phyloP scores from a whole-genome alignment of 2,329 filamentous ascomycete genomes.

The Talaromyces funiculosus region DNA sequence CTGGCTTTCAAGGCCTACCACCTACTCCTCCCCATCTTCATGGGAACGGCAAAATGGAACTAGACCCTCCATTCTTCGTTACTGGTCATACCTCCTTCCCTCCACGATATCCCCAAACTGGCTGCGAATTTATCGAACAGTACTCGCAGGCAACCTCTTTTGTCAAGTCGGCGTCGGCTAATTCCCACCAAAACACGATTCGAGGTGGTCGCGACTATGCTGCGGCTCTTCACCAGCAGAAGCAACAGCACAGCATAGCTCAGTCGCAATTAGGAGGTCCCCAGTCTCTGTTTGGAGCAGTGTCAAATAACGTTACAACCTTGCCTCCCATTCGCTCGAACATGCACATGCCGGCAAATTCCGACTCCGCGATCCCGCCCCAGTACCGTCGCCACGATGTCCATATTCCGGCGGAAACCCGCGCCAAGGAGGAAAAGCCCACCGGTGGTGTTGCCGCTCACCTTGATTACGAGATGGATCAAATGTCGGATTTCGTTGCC shows the following conservation, averaged over 20 bases:
- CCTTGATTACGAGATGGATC: constrained; percentile 93
- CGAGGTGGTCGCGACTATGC: constrained; percentile 31
- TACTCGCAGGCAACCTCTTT: constrained; percentile 42
- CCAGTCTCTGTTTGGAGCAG: constrained; percentile 32
- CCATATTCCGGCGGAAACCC: constrained; percentile 32
- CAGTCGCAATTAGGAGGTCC: constrained; percentile 17
- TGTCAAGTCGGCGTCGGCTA: constrained; percentile 32
- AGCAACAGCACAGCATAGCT: constrained; percentile 18
- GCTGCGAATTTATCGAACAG: constrained; percentile 43
- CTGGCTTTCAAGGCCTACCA: constrained; percentile 37
- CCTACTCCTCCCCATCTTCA: constrained; percentile 39
- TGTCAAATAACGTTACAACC: constrained; percentile 27
- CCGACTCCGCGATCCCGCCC: constrained; percentile 37
- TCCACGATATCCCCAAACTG: constrained; percentile 39
- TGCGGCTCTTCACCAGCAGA: constrained; percentile 14
- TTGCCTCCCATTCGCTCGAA: constrained; percentile 39
- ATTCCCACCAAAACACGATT: constrained; percentile 27
- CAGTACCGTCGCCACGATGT: constrained; percentile 40
- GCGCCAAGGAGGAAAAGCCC: constrained; percentile 58
- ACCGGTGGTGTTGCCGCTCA: constrained; percentile 85
- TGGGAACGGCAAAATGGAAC: constrained; percentile 32
- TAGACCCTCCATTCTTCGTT: constrained; percentile 36
- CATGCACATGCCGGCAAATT: constrained; percentile 33
- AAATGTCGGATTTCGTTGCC: constrained; percentile 91
- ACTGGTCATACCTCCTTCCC: constrained; percentile 35